A percentile compares a stretch with the other conserved stretches of the same genome.
Evolutionary conservation across 306 rosid species (phyloP).

Genomic region (Lagenaria siceraria): DNA sequence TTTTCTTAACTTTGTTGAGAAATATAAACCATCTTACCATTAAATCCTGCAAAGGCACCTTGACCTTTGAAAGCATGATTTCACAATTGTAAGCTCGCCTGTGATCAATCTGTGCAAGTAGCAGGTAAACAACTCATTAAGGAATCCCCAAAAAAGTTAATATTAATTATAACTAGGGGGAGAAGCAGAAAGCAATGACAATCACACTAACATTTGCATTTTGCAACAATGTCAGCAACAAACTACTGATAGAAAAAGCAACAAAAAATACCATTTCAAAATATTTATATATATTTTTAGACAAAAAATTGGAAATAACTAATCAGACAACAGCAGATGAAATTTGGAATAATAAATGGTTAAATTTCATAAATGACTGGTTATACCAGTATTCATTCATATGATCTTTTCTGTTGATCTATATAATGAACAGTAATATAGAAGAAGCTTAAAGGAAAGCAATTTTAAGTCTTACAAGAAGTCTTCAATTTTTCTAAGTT

Average conservation of each 20-base stretch:
- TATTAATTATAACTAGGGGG: neutral
- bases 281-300: neutral
- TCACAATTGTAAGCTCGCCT: constrained; percentile 90
- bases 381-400: neutral
- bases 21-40: constrained; percentile 46
- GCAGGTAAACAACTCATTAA: neutral
- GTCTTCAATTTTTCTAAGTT: neutral
- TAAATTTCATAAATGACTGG: neutral
- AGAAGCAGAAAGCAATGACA: neutral
- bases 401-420: neutral
- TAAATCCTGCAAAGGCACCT: constrained; percentile 69
- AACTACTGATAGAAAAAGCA: neutral
- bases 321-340: neutral
- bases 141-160: neutral
- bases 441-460: neutral
- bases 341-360: neutral
- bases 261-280: neutral
- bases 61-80: constrained; percentile 96
- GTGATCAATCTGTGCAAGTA: constrained; percentile 59
- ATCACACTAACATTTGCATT: neutral
- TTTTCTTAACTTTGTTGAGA: neutral
- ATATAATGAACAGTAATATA: neutral
- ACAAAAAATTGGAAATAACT: neutral
- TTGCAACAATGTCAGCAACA: neutral
- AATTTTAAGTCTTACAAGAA: neutral